phyloP scores from a whole-genome alignment of 352 stramenopile species.

The Plasmopara muralis region DNA sequence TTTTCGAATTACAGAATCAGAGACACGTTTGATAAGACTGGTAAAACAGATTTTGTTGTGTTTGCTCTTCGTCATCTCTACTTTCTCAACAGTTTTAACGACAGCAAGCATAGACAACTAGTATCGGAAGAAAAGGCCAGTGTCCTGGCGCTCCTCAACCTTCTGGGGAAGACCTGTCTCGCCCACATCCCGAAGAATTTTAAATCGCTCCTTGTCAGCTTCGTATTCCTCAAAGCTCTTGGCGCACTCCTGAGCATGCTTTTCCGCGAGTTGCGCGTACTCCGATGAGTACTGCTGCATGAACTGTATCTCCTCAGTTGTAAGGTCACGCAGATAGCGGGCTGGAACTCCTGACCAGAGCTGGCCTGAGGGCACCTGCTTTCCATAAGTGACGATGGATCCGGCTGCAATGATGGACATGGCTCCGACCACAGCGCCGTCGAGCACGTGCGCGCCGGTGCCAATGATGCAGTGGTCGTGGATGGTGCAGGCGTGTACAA shows the following conservation, averaged over 20 bases:
- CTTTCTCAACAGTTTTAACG: no score
- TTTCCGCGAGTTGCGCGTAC: conserved; percentile 71
- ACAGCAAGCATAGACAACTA: conserved; percentile 33
- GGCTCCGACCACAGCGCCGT: conserved; percentile 81
- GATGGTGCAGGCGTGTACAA: conserved; percentile 90
- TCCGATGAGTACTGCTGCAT: conserved; percentile 86
- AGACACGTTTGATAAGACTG: no score
- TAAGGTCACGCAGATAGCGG: conserved; percentile 80
- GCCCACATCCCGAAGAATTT: conserved; percentile 75
- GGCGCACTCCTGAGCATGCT: conserved; percentile 65
- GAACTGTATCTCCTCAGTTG: conserved; percentile 80
- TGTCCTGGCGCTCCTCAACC: conserved; percentile 64
- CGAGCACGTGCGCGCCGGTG: conserved; percentile 87
- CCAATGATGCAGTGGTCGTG: conserved; percentile 90
- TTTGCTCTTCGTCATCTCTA: no score
- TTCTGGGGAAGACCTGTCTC: conserved; percentile 74
- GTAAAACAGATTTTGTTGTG: no score
- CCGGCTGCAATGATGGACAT: conserved; percentile 88
- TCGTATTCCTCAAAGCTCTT: conserved; percentile 85
- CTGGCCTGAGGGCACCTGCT: conserved; percentile 85
- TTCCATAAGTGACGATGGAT: conserved; percentile 83
- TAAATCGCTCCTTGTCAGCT: conserved; percentile 62
- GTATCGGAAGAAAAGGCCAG: conserved; percentile 86
- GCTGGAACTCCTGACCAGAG: conserved; percentile 83
- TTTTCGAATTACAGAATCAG: no score